Conservation (phyloP, 2,329 filamentous ascomycete genomes). For the Fusarium sp. region DNA sequence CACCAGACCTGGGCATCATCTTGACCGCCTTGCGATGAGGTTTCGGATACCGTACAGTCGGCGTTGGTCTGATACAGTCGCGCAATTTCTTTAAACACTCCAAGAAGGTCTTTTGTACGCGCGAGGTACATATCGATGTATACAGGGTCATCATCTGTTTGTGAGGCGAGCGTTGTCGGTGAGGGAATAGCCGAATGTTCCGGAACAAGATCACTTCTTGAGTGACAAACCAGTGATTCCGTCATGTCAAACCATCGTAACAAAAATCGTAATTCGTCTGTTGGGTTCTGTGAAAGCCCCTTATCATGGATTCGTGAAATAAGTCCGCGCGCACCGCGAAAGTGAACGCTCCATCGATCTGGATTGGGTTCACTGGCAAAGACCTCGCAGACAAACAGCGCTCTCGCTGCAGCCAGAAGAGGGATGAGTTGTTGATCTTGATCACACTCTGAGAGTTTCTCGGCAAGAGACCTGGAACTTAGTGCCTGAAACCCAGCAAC, state of each 20-base stretch:
- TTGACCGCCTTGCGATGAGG: neutral
- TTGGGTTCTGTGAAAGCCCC: constrained; percentile 14
- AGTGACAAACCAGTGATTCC: constrained; percentile 33
- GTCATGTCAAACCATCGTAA: constrained; percentile 39
- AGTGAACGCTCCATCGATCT: constrained; percentile 38
- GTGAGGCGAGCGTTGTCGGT: constrained; percentile 21
- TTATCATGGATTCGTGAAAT: constrained; percentile 28
- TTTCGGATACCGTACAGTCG: neutral
- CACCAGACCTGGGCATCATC: constrained; percentile 19
- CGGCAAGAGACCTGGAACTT: constrained; percentile 34
- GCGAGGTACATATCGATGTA: constrained; percentile 40
- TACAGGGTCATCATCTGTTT: constrained; percentile 15
- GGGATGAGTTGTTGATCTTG: constrained; percentile 31
- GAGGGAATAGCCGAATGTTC: constrained; percentile 29
- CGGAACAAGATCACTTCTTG: constrained; percentile 24
- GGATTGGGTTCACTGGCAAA: constrained; percentile 34
- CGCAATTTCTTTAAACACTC: constrained; percentile 36
- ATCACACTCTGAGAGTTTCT: constrained; percentile 25
- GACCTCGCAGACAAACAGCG: constrained; percentile 36
- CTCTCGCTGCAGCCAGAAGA: constrained; percentile 20
- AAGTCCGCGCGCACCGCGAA: constrained; percentile 28
- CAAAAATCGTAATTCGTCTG: constrained; percentile 30
- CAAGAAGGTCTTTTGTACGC: constrained; percentile 26
- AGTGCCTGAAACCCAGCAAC: constrained; percentile 35
- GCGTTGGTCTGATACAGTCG: neutral